Evolutionary conservation across 768 basidiomycete species (phyloP).

Genomic region (Tricholoma saponaceum): DNA sequence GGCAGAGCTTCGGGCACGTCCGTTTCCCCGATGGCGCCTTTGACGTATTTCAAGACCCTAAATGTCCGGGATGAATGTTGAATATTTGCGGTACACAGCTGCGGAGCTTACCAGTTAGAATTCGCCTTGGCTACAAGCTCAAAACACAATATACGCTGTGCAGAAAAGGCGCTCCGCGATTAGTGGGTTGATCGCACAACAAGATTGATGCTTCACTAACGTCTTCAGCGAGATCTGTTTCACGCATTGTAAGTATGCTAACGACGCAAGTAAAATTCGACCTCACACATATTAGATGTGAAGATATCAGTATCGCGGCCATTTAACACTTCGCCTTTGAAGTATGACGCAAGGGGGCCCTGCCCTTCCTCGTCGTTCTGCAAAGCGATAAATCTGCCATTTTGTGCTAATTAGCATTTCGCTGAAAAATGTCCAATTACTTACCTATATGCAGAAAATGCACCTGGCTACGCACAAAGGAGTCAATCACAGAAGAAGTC

Average conservation of each 20-base stretch:
- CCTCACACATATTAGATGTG: conserved; percentile 93
- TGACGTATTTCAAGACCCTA: conserved; percentile 97
- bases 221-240: conserved; percentile 82
- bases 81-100: background rate
- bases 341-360: conserved; percentile 93
- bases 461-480: conserved; percentile 61
- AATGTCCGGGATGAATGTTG: conserved; percentile 11
- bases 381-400: conserved; percentile 71
- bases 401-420: conserved; percentile 1
- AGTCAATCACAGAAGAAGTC: background rate
- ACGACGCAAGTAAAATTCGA: background rate
- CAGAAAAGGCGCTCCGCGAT: background rate
- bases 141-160: conserved; percentile 78
- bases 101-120: conserved; percentile 60
- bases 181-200: background rate
- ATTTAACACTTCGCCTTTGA: conserved; percentile 89
- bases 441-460: conserved; percentile 85
- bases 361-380: conserved; percentile 79
- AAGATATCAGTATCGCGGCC: conserved; percentile 88
- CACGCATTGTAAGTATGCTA: conserved; percentile 7
- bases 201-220: conserved; percentile 38
- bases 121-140: conserved; percentile 76
- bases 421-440: conserved; percentile 8
- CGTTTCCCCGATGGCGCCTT: conserved; percentile 87
- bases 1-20: conserved; percentile 92